Evolutionary conservation across 352 stramenopile genomes (phyloP).

Genomic region (Pythium apleroticum): DNA sequence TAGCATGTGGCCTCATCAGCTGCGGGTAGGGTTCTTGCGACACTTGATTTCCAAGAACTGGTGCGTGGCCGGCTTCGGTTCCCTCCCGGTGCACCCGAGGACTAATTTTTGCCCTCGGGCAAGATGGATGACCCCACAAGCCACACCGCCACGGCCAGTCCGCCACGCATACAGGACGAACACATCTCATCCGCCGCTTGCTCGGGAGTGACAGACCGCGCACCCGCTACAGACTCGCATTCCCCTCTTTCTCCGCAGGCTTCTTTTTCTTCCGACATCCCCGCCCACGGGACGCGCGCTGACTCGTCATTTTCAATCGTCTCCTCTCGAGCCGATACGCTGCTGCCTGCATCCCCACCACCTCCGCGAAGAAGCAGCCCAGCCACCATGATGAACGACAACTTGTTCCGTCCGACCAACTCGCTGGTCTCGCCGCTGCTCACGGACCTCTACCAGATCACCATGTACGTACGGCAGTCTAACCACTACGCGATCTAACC

Average conservation of each 20-base stretch:
- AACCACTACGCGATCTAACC: not conserved
- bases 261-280: constrained; percentile 6
- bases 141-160: not conserved
- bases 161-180: not conserved
- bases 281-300: not conserved
- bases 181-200: constrained; percentile 14
- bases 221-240: constrained; percentile 13
- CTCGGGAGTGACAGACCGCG: not conserved
- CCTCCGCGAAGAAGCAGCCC: not conserved
- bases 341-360: not conserved
- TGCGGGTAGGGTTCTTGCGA: constrained; percentile 22
- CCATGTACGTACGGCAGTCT: constrained; percentile 51
- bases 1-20: not conserved
- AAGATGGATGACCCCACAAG: constrained; percentile 22
- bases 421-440: constrained; percentile 94
- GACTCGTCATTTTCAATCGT: constrained; percentile 9
- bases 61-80: constrained; percentile 23
- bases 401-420: constrained; percentile 86
- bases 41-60: constrained; percentile 18
- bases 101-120: constrained; percentile 23
- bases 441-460: constrained; percentile 98
- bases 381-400: constrained; percentile 41
- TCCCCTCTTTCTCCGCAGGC: constrained; percentile 2
- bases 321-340: constrained; percentile 11
- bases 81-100: not conserved